Conservation (phyloP, 1,284 basidiomycete genomes). For the Amylostereum chailletii region DNA sequence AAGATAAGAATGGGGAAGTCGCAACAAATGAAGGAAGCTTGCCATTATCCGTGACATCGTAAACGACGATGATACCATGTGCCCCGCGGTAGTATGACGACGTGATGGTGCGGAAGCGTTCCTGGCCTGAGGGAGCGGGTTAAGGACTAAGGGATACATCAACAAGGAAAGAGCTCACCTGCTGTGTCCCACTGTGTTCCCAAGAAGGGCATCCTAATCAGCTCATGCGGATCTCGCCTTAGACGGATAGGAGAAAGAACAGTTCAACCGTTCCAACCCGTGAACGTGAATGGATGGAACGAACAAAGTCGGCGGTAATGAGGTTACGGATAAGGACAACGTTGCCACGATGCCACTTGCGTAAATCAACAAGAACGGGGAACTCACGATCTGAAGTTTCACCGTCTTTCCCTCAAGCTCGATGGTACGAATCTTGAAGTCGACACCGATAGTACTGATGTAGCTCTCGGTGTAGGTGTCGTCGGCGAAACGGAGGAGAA, state of each 20-base stretch:
- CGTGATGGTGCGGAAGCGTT: constrained; percentile 96
- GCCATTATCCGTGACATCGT: constrained; percentile 99
- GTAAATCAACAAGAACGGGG: constrained; percentile 5
- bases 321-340: background rate
- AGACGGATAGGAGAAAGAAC: background rate
- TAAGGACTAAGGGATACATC: background rate
- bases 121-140: constrained; percentile 56
- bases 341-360: constrained; percentile 3
- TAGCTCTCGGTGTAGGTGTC: constrained; percentile 99
- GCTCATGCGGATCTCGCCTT: background rate
- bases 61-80: constrained; percentile 97
- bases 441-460: constrained; percentile 98
- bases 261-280: background rate
- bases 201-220: background rate
- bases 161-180: constrained; percentile 34
- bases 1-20: constrained; percentile 5
- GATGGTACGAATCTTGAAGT: constrained; percentile 99
- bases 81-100: constrained; percentile 96
- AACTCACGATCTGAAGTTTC: constrained; percentile 96
- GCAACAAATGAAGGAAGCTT: constrained; percentile 12
- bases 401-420: constrained; percentile 99
- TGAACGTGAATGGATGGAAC: background rate
- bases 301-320: background rate
- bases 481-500: constrained; percentile 97
- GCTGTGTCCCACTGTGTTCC: constrained; percentile 86